Evolutionary conservation across 176 grass and related monocot genomes (phyloP), one percentile per base, ranked within the genome.

Genomic region (Oryza glaberrima): DNA sequence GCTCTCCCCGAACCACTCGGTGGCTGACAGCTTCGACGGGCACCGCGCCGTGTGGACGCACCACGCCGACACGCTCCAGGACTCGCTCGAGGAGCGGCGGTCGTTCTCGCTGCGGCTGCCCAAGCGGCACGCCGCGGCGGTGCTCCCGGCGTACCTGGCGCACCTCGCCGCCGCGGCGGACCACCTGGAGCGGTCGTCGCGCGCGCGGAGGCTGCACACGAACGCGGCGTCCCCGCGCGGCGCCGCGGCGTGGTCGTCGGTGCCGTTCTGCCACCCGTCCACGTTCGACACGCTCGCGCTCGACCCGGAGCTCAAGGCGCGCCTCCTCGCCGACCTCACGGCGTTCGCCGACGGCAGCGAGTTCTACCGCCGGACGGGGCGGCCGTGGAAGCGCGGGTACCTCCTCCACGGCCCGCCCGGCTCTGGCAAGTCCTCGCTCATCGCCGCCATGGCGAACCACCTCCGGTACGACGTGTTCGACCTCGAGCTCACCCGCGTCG

Each of bases 251-350:
- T 99, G 96, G 93, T 90, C 90, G 35, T 96, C 96, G 2, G 93
- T 96, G 75, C 90, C 91, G 9, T 96, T 99, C 90, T 85, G 81
- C 60, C 96, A 99, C 88, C 93, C 93, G 41, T 86, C 93, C 48
- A 99, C 96, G 14, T 99, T 99, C 63, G 88, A 90, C 73, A 99
- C 93, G 82, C 91, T 99, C 67, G 96, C 96, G 44, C 93, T 96
- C 60, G 91, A 99, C 26, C 96, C 88, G 65, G 73, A 28, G 1
- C 78, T 96, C 69, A 94, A 94, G 88, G 75, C 81, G 16, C 90
- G 85, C 77, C 87, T 99, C 46, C 81, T 96, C 51, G 78, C 74
- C 19, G 93, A 99, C 75, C 93, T 99, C 78, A 90, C 92, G 44
- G 77, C 90, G 23, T 99, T 96, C 81, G 88, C 91, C 8, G 75